Evolutionary conservation across 768 basidiomycete species (phyloP).

Genomic region (Agaricus sinodeliciosus): DNA sequence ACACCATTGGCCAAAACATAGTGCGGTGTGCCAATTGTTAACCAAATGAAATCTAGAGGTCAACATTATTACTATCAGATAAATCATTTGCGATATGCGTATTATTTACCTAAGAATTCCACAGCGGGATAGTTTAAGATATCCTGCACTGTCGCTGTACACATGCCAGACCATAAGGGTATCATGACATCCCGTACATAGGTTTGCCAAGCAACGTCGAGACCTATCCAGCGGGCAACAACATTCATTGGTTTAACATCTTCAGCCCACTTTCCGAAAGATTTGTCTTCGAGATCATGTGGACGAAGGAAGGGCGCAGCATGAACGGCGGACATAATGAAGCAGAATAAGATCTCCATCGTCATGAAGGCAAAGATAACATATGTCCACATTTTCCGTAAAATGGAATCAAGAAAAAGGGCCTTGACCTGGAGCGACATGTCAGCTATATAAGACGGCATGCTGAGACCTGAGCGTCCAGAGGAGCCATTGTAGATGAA

Average conservation of each 20-base stretch:
- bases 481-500: conserved; percentile 65
- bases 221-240: conserved; percentile 33
- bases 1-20: conserved; percentile 59
- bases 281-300: conserved; percentile 22
- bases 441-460: conserved; percentile 31
- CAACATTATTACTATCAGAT: not conserved
- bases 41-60: conserved; percentile 58
- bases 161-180: conserved; percentile 68
- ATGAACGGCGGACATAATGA: conserved; percentile 34
- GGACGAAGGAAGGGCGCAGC: conserved; percentile 37
- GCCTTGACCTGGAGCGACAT: conserved; percentile 3
- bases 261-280: conserved; percentile 44
- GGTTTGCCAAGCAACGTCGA: conserved; percentile 44
- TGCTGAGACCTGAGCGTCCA: conserved; percentile 44
- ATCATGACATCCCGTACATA: conserved; percentile 51
- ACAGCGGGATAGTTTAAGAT: conserved; percentile 54
- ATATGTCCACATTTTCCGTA: conserved; percentile 22
- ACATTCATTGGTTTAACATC: conserved; percentile 32
- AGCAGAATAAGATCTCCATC: conserved; percentile 37
- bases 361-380: conserved; percentile 36
- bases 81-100: conserved; percentile 13
- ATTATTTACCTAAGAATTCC: conserved; percentile 48
- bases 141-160: conserved; percentile 53
- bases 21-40: conserved; percentile 61
- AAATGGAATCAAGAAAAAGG: not conserved